Percentiles rank a stretch among this genome's conserved stretches.
These are phyloP conservation scores for Russula olivacea DNA, from an alignment of 768 basidiomycete genomes.

Conservation along the genomic window DNA sequence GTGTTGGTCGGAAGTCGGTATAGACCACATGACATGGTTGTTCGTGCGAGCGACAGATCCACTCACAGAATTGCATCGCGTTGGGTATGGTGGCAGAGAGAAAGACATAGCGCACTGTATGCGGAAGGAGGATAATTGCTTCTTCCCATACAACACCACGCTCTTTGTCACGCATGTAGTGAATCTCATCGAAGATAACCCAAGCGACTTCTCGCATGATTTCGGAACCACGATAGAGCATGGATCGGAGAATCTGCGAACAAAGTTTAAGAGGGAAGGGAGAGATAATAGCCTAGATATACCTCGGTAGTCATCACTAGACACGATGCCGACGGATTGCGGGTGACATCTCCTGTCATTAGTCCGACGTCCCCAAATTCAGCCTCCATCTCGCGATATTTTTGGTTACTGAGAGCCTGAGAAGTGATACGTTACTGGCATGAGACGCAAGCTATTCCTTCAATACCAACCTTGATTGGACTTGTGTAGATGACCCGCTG, in stretches of 20 bases:
- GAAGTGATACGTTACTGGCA: conserved; percentile 23
- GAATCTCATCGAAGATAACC: conserved; percentile 99
- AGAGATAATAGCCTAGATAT: conserved; percentile 25
- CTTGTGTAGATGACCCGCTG: conserved; percentile 98
- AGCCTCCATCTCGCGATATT: conserved; percentile 95
- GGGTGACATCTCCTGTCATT: conserved; percentile 99
- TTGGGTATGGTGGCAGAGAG: conserved; percentile 99
- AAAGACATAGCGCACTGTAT: conserved; percentile 95
- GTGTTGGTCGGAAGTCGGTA: conserved; percentile 97
- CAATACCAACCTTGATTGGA: conserved; percentile 87
- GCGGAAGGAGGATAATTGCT: conserved; percentile 94
- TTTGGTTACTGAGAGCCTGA: conserved; percentile 97
- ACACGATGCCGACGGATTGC: conserved; percentile 95
- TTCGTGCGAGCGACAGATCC: conserved; percentile 96
- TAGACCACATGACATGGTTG: conserved; percentile 99
- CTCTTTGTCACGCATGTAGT: conserved; percentile 99
- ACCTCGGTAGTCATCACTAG: conserved; percentile 99
- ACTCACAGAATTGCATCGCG: conserved; percentile 98
- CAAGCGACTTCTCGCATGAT: conserved; percentile 99
- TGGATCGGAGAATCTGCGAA: conserved; percentile 87
- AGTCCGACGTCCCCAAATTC: conserved; percentile 97
- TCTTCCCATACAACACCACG: conserved; percentile 99
- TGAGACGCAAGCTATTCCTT: conserved; percentile 1
- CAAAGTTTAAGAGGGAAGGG: not conserved
- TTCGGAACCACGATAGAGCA: conserved; percentile 98